Base-by-base conservation (phyloP, 768 basidiomycete species). In the Suillus occidentalis region DNA sequence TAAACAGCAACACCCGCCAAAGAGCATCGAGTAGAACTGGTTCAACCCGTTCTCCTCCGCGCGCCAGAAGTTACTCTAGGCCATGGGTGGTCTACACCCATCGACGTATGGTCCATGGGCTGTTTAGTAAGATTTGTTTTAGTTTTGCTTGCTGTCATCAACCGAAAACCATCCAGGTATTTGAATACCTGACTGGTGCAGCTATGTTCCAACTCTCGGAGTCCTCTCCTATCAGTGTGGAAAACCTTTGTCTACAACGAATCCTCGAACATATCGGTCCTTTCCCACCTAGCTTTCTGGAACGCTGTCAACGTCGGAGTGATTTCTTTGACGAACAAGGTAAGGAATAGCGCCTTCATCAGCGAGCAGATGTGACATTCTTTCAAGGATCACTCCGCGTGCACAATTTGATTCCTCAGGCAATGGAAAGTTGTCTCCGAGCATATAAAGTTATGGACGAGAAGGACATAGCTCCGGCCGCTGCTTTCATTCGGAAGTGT, bases 31-130 rank as follows among this genome's bases (percentile, higher is more conserved):
- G 20, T 25, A n/a, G 45, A 12, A 6, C 18, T 34, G 13, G 45
- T 13, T 60, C 71, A 70, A 65, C 65, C 71, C 8, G 25, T 39
- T 37, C 36, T 69, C 10, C 40, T 73, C 49, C 67, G 69, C 20
- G 72, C 72, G 1, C 73, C 75, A 9, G 75, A 76, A 62, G 66
- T 76, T 43, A 71, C 69, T 58, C 70, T 76, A 31, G 59, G 68
- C 7, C 65, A 65, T 42, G 58, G 63, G 6, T 68, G 72, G 72
- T 58, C 63, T 20, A 57, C 70, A 4, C 42, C 71, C 7, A 67
- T 73, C 42, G 72, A 76, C 47, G 73, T 75, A 37, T 76, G 71
- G 75, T 64, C 65, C 25, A 53, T 76, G 28, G 75, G 72, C 16
- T 74, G 73, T 52, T 39, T 73, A n/a, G 73, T 73, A 65, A 42